Percentiles rank a stretch among this genome's conserved stretches.
These are phyloP conservation scores for Lipomyces lipofer DNA, from an alignment of 805 yeast species.

Conservation along the genomic window DNA sequence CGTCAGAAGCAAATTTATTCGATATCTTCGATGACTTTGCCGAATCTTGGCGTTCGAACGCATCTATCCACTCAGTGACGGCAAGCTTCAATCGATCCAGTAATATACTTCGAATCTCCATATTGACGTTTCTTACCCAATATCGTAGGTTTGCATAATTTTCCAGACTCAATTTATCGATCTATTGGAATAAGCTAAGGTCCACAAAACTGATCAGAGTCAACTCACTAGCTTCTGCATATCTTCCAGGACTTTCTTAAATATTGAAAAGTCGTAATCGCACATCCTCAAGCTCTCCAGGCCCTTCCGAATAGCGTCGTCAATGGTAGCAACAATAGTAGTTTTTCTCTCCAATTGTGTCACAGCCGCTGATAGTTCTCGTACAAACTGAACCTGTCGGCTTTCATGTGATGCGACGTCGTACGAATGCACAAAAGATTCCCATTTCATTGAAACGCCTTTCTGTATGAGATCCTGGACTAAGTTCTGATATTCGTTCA, in stretches of 20 bases:
- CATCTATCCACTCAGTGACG: slow-evolving; percentile 34
- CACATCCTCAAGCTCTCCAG: slow-evolving; percentile 38
- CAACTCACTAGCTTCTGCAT: slow-evolving; percentile 40
- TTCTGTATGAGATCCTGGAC: slow-evolving; percentile 42
- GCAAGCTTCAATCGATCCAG: slow-evolving; percentile 35
- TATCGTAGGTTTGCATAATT: slow-evolving; percentile 42
- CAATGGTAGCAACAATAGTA: slow-evolving; percentile 38
- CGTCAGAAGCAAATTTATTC: no score
- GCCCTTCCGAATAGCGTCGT: slow-evolving; percentile 32
- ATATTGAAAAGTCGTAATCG: slow-evolving; percentile 30
- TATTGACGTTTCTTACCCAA: slow-evolving; percentile 43
- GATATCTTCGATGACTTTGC: background rate
- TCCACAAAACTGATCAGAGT: background rate
- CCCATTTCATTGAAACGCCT: slow-evolving; percentile 55
- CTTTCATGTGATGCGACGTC: slow-evolving; percentile 43
- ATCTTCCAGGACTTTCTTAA: slow-evolving; percentile 33
- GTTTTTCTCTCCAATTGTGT: slow-evolving; percentile 39
- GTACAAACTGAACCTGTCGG: slow-evolving; percentile 32
- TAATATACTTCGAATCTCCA: slow-evolving; percentile 37
- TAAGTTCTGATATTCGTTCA: slow-evolving; percentile 41
- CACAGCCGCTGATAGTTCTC: slow-evolving; percentile 41
- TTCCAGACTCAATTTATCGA: slow-evolving; percentile 37
- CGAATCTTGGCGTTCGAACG: slow-evolving; percentile 16
- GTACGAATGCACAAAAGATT: slow-evolving; percentile 48
- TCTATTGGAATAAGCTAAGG: background rate